Percentiles rank a stretch among this genome's conserved stretches.
These are phyloP conservation scores for Cephalotrichum gorgonifer DNA, from an alignment of 2,329 filamentous ascomycete genomes.

Conservation along the genomic window DNA sequence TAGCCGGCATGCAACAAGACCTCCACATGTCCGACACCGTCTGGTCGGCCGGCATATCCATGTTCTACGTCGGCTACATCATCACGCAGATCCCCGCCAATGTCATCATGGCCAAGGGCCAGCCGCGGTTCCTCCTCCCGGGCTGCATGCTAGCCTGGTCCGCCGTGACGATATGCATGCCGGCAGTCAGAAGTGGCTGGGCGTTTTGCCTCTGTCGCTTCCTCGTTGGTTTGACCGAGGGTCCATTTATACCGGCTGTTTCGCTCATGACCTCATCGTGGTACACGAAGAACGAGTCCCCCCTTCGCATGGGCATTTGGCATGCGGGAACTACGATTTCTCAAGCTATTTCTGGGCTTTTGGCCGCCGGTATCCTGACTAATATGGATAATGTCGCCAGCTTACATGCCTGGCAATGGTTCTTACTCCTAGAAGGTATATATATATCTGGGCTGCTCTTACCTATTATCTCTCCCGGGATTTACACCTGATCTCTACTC, in stretches of 20 bases:
- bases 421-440: conserved; percentile 25
- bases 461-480: too few relatives aligned
- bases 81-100: conserved; percentile 35
- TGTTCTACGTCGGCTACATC: conserved; percentile 35
- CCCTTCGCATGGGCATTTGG: conserved; percentile 31
- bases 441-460: not conserved
- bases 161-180: conserved; percentile 32
- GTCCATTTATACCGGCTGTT: conserved; percentile 33
- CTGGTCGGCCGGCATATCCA: conserved; percentile 28
- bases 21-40: conserved; percentile 21
- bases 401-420: conserved; percentile 29
- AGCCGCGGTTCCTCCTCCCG: conserved; percentile 23
- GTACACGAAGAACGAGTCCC: conserved; percentile 33
- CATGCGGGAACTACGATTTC: conserved; percentile 34
- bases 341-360: conserved; percentile 30
- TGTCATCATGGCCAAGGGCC: conserved; percentile 29
- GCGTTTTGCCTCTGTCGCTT: conserved; percentile 21
- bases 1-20: conserved; percentile 25
- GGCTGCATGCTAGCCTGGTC: conserved; percentile 29
- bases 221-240: conserved; percentile 19
- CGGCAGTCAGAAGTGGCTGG: conserved; percentile 20
- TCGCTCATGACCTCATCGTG: conserved; percentile 34
- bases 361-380: conserved; percentile 31
- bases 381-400: conserved; percentile 27
- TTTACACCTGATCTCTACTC: too few relatives aligned